Conservation (phyloP, 2,329 filamentous ascomycete genomes). For the Aspergillus pseudoviridinutans region DNA sequence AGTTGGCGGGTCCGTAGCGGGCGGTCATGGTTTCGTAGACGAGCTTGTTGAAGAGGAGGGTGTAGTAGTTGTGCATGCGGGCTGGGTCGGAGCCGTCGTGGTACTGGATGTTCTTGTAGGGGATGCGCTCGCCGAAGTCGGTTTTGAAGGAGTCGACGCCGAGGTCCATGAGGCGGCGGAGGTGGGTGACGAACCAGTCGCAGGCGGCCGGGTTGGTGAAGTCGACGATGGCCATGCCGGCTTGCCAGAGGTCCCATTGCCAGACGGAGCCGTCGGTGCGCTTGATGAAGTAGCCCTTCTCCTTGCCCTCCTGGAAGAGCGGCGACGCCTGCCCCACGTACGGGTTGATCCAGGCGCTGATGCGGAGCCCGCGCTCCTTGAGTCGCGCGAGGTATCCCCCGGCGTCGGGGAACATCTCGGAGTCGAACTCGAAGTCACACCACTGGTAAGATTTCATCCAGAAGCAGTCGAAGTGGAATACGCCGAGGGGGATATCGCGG, state of each 20-base stretch:
- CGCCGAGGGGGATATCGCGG: constrained; percentile 62
- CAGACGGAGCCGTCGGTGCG: constrained; percentile 66
- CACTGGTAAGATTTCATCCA: constrained; percentile 73
- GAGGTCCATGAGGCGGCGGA: constrained; percentile 62
- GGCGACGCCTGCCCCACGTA: constrained; percentile 68
- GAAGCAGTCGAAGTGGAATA: constrained; percentile 75
- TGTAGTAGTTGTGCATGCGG: constrained; percentile 74
- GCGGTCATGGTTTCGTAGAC: constrained; percentile 64
- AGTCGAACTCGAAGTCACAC: constrained; percentile 71
- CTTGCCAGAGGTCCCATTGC: constrained; percentile 76
- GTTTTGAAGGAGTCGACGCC: constrained; percentile 72
- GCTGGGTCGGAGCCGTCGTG: constrained; percentile 57
- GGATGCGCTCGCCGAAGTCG: constrained; percentile 71
- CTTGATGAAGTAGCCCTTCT: constrained; percentile 65
- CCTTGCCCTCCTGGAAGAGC: constrained; percentile 60
- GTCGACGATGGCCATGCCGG: constrained; percentile 70
- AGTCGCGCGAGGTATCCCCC: constrained; percentile 60
- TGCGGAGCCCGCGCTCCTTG: constrained; percentile 61
- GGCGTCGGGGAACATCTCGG: constrained; percentile 65
- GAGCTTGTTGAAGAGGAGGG: constrained; percentile 67
- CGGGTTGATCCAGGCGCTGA: constrained; percentile 74
- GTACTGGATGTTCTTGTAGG: constrained; percentile 62
- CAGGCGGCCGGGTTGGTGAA: constrained; percentile 69
- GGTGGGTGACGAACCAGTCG: constrained; percentile 60
- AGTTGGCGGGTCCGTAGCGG: constrained; percentile 48